A percentile compares a stretch with the other conserved stretches of the same genome.
phyloP scores from a whole-genome alignment of 345 rosid species.

The Cochlearia excelsa region DNA sequence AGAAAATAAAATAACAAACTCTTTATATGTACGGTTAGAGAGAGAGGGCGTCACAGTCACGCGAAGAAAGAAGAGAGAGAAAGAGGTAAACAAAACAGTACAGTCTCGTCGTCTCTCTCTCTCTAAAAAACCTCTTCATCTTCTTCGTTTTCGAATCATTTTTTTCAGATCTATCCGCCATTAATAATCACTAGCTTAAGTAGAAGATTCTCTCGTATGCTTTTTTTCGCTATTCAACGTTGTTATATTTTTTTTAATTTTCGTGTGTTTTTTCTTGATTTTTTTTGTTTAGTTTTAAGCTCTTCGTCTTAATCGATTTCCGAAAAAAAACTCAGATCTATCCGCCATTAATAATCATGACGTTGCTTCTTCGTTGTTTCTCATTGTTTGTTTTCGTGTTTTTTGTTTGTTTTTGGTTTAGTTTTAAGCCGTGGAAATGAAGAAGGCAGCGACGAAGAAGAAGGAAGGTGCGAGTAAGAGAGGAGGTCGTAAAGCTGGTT shows the following conservation, averaged over 20 bases:
- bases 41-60: conserved; percentile 1
- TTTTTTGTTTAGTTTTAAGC: not conserved
- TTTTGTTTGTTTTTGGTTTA: too few species aligned
- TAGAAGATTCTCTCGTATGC: not conserved
- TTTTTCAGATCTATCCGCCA: conserved; percentile 26
- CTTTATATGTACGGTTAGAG: not conserved
- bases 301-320: too few species aligned
- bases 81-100: conserved; percentile 4
- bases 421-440: conserved; percentile 30
- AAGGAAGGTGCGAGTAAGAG: conserved; percentile 34
- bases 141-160: conserved; percentile 9
- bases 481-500: conserved; percentile 22
- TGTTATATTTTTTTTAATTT: not conserved
- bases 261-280: not conserved
- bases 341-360: too few species aligned
- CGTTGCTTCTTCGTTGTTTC: not conserved
- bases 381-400: not conserved
- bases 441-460: conserved; percentile 39
- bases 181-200: conserved; percentile 9
- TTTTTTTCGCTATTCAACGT: not conserved
- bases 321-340: too few species aligned
- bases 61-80: conserved; percentile 7
- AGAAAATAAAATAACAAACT: conserved; percentile 6
- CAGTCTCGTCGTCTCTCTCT: too few species aligned
- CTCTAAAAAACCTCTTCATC: conserved; percentile 12